Percentiles rank a stretch among this genome's conserved stretches.
phyloP scores from a whole-genome alignment of 2,329 filamentous ascomycete genomes.

The Ascocoryne sarcoides region DNA sequence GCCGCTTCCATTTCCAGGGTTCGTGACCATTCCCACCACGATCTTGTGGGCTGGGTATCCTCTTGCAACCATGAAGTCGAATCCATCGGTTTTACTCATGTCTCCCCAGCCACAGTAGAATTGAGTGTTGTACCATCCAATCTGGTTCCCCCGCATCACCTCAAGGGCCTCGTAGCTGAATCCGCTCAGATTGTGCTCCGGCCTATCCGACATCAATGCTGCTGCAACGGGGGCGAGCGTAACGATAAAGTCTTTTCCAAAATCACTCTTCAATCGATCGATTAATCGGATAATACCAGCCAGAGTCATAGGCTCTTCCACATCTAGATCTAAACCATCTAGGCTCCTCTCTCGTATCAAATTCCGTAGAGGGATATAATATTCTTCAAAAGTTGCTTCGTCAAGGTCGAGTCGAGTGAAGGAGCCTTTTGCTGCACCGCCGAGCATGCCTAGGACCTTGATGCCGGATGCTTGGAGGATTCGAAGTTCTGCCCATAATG shows the following conservation, averaged over 20 bases:
- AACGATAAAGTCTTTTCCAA: conserved; percentile 63
- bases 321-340: conserved; percentile 68
- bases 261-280: conserved; percentile 58
- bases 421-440: conserved; percentile 71
- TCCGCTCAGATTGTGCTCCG: conserved; percentile 63
- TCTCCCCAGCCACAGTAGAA: conserved; percentile 79
- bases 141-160: conserved; percentile 51
- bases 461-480: conserved; percentile 65
- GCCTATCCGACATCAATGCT: conserved; percentile 49
- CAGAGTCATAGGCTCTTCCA: conserved; percentile 69
- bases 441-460: conserved; percentile 78
- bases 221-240: conserved; percentile 76
- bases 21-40: conserved; percentile 74
- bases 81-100: conserved; percentile 34
- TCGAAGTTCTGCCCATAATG: conserved; percentile 70
- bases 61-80: conserved; percentile 43
- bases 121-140: conserved; percentile 83
- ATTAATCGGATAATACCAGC: conserved; percentile 57
- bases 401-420: conserved; percentile 52
- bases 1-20: conserved; percentile 62
- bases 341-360: conserved; percentile 53
- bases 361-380: conserved; percentile 60
- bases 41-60: conserved; percentile 69
- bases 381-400: conserved; percentile 56
- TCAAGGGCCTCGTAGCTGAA: conserved; percentile 76